Evolutionary conservation across 2,329 filamentous ascomycete genomes (phyloP).

Genomic region (Xylariaceae sp.): DNA sequence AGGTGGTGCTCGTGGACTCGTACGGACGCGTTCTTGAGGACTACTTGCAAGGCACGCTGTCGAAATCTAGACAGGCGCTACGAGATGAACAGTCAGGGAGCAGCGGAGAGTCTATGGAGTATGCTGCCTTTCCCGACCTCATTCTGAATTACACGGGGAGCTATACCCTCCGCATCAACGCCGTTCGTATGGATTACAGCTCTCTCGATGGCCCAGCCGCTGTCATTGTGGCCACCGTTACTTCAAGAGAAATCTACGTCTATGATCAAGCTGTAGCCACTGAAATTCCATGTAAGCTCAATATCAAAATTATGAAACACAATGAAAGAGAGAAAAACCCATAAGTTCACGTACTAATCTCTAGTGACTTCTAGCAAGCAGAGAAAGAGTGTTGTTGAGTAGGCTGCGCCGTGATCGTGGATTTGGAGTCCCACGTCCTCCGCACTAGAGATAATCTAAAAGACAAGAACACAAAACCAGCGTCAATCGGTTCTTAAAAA

Average conservation of each 20-base stretch:
- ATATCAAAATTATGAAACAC: too few species aligned
- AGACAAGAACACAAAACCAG: too few species aligned
- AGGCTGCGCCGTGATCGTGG: too few species aligned
- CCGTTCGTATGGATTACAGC: slow-evolving; percentile 32
- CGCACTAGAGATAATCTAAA: too few species aligned
- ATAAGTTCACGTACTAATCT: too few species aligned
- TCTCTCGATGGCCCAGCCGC: slow-evolving; percentile 22
- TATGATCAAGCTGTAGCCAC: slow-evolving; percentile 29
- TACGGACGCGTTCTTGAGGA: slow-evolving; percentile 29
- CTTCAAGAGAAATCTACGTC: slow-evolving; percentile 28
- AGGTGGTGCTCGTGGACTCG: slow-evolving; percentile 33
- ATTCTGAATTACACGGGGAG: slow-evolving; percentile 29
- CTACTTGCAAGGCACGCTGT: slow-evolving; percentile 31
- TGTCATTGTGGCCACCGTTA: slow-evolving; percentile 20
- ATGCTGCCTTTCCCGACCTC: slow-evolving; percentile 35
- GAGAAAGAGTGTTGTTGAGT: too few species aligned
- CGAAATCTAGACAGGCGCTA: slow-evolving; percentile 25
- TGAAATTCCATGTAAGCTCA: slow-evolving; percentile 34
- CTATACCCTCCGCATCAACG: slow-evolving; percentile 32
- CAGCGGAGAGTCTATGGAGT: slow-evolving; percentile 24
- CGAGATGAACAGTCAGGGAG: slow-evolving; percentile 23
- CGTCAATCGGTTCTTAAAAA: too few species aligned
- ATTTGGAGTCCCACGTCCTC: too few species aligned
- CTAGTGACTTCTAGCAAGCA: too few species aligned
- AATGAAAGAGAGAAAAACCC: too few species aligned